These are phyloP conservation scores for Volutella citrinella DNA, from an alignment of 2,329 filamentous ascomycete species.

Conservation along the genomic window DNA sequence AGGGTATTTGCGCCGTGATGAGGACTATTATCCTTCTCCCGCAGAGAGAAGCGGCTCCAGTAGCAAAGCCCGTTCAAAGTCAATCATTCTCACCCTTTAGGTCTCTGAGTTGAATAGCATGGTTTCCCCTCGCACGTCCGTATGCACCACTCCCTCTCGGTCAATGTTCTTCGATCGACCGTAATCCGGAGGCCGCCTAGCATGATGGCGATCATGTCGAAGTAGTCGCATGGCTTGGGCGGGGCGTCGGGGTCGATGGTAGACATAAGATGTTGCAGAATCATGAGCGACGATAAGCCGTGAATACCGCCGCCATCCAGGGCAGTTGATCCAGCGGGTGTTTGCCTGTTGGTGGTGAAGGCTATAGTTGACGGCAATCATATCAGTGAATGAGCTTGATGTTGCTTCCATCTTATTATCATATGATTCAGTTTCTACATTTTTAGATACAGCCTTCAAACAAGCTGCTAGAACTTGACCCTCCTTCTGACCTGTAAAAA, in stretches of 20 bases:
- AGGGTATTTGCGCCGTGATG: too few species aligned
- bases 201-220: slow-evolving; percentile 44
- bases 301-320: slow-evolving; percentile 34
- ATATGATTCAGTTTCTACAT: too few species aligned
- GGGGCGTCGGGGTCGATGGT: slow-evolving; percentile 21
- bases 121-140: slow-evolving; percentile 23
- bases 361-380: too few species aligned
- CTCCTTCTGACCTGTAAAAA: too few species aligned
- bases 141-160: slow-evolving; percentile 23
- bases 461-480: too few species aligned
- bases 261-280: slow-evolving; percentile 30
- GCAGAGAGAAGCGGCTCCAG: slow-evolving; percentile 12
- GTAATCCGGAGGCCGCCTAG: slow-evolving; percentile 38
- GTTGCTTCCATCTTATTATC: too few species aligned
- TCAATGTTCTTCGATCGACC: too few species aligned
- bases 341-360: too few species aligned
- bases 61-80: slow-evolving; percentile 29
- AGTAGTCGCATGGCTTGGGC: slow-evolving; percentile 32
- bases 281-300: slow-evolving; percentile 31
- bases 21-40: too few species aligned
- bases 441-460: too few species aligned
- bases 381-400: too few species aligned
- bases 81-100: slow-evolving; percentile 26
- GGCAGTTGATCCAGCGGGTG: too few species aligned
- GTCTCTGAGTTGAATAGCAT: slow-evolving; percentile 25